A percentile compares a stretch with the other conserved stretches of the same genome.
Evolutionary conservation across 305 asterid genomes (phyloP).

Genomic region (Solanum hybrid): DNA sequence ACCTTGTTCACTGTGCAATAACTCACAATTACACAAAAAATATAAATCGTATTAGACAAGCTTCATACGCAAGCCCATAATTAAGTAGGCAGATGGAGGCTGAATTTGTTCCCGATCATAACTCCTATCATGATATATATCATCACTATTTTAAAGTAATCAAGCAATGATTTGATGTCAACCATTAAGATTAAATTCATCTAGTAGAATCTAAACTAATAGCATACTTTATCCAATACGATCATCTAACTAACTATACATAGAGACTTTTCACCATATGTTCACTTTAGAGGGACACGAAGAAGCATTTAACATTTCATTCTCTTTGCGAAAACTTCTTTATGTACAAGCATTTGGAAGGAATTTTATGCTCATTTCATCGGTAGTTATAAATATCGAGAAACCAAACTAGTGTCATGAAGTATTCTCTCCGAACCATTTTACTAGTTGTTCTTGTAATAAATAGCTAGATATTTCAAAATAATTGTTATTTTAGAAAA

Average conservation of each 20-base stretch:
- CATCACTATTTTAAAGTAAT: too few species aligned
- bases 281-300: not conserved
- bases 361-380: not conserved
- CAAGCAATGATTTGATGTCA: not conserved
- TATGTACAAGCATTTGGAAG: not conserved
- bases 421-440: not conserved
- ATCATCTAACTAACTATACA: not conserved
- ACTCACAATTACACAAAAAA: not conserved
- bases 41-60: too few species aligned
- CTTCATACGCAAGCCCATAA: too few species aligned
- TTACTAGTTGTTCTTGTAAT: not conserved
- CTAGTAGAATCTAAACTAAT: not conserved
- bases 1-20: not conserved
- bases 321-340: not conserved
- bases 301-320: not conserved
- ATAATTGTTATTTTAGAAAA: not conserved
- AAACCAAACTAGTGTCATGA: too few species aligned
- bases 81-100: not conserved
- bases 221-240: not conserved
- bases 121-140: not conserved
- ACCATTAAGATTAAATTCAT: not conserved
- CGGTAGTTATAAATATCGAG: not conserved
- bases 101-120: not conserved
- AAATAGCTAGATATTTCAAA: not conserved
- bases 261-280: not conserved